These are phyloP conservation scores for Rosa rugosa DNA, from an alignment of 306 rosid genomes.

Conservation along the genomic window DNA sequence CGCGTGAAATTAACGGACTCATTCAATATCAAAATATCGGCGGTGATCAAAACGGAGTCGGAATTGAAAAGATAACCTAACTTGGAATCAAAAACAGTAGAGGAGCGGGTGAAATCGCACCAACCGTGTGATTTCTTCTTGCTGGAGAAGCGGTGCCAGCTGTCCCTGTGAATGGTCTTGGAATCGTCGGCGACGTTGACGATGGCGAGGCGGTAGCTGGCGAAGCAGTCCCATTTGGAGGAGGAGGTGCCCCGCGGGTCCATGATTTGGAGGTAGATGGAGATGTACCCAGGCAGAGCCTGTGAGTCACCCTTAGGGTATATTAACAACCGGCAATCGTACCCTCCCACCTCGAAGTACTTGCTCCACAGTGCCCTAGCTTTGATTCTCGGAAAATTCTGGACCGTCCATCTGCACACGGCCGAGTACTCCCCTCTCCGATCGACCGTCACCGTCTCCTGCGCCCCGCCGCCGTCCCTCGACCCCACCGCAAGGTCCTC, in stretches of 20 bases:
- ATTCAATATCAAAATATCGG: conserved; percentile 79
- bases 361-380: conserved; percentile 99
- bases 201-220: conserved; percentile 89
- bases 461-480: conserved; percentile 87
- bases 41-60: conserved; percentile 87
- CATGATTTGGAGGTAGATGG: conserved; percentile 97
- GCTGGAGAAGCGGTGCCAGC: conserved; percentile 94
- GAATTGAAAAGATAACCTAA: conserved; percentile 62
- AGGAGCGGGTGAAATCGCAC: conserved; percentile 95
- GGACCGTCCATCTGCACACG: conserved; percentile 94
- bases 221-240: conserved; percentile 98
- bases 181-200: conserved; percentile 76
- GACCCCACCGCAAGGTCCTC: conserved; percentile 68
- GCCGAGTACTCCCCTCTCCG: conserved; percentile 85
- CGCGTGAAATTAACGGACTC: conserved; percentile 89
- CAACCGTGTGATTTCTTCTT: conserved; percentile 99
- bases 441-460: conserved; percentile 74
- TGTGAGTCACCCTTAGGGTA: conserved; percentile 97
- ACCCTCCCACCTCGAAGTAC: conserved; percentile 99
- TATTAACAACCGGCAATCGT: conserved; percentile 88
- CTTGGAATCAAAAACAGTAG: conserved; percentile 85
- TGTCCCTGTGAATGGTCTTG: conserved; percentile 90
- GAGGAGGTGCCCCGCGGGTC: conserved; percentile 98
- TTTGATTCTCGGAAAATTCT: conserved; percentile 80
- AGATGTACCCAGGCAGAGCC: conserved; percentile 92